These are phyloP conservation scores for Mycena rebaudengoi DNA, from an alignment of 768 basidiomycete species.

Conservation along the genomic window DNA sequence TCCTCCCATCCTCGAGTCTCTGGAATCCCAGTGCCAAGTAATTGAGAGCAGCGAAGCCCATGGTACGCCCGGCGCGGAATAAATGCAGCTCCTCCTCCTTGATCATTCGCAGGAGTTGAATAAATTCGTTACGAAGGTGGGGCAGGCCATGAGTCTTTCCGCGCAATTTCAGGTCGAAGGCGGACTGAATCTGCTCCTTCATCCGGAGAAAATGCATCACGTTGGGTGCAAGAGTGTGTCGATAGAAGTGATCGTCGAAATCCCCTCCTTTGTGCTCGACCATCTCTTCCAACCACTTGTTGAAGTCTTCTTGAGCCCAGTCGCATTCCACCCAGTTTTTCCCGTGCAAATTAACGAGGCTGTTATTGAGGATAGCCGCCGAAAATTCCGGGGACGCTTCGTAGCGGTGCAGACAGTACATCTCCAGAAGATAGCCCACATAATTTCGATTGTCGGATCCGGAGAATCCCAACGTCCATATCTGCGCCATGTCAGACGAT, in stretches of 20 bases:
- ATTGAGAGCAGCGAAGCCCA: background rate
- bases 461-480: background rate
- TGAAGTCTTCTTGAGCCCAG: slow-evolving; percentile 21
- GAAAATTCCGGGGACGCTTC: slow-evolving; percentile 9
- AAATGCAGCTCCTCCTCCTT: slow-evolving; percentile 10
- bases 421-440: slow-evolving; percentile 4
- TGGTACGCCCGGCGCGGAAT: background rate
- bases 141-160: slow-evolving; percentile 1
- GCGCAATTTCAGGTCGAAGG: slow-evolving; percentile 2
- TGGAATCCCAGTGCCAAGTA: background rate
- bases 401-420: slow-evolving; percentile 13
- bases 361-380: slow-evolving; percentile 20
- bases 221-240: slow-evolving; percentile 11
- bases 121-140: slow-evolving; percentile 13
- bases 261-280: slow-evolving; percentile 5
- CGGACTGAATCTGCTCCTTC: slow-evolving; percentile 1
- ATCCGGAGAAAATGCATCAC: slow-evolving; percentile 15
- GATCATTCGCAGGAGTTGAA: slow-evolving; percentile 4
- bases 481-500: background rate
- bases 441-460: background rate
- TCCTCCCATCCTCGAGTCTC: no score
- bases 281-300: slow-evolving; percentile 22
- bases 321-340: background rate
- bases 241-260: slow-evolving; percentile 22
- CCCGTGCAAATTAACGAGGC: slow-evolving; percentile 27